Evolutionary conservation across 2,329 filamentous ascomycete species (phyloP).

Genomic region (Aspergillus fructus): DNA sequence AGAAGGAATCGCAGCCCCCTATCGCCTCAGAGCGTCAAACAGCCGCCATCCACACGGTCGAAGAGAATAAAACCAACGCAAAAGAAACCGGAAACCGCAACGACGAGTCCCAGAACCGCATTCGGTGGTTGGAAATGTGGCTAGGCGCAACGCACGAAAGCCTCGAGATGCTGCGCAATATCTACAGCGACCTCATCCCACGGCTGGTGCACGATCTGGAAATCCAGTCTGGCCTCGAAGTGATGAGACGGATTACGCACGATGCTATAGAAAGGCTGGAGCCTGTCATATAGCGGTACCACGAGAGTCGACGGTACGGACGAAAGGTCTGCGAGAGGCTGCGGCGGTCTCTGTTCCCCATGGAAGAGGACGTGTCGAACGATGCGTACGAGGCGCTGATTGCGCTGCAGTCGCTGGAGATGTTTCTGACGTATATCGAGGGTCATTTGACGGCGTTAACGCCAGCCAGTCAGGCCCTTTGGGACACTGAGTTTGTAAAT

Average conservation of each 20-base stretch:
- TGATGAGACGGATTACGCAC: slow-evolving; percentile 27
- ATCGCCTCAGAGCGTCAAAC: slow-evolving; percentile 25
- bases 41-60: slow-evolving; percentile 16
- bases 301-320: slow-evolving; percentile 26
- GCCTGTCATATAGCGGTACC: slow-evolving; percentile 26
- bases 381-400: slow-evolving; percentile 26
- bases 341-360: slow-evolving; percentile 28
- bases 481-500: slow-evolving; percentile 35
- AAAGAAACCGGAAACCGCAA: background rate
- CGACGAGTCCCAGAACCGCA: slow-evolving; percentile 16
- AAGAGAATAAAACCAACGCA: slow-evolving; percentile 1
- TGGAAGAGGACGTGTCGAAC: background rate
- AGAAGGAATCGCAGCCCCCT: slow-evolving; percentile 17
- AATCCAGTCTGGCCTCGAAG: slow-evolving; percentile 28
- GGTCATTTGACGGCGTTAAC: slow-evolving; percentile 28
- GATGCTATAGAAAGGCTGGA: slow-evolving; percentile 21
- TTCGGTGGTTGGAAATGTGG: slow-evolving; percentile 33
- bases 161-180: slow-evolving; percentile 4
- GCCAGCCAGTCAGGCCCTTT: slow-evolving; percentile 33
- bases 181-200: slow-evolving; percentile 9
- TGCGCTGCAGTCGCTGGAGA: slow-evolving; percentile 29
- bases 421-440: slow-evolving; percentile 34
- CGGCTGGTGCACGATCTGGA: slow-evolving; percentile 25
- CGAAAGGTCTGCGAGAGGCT: slow-evolving; percentile 20
- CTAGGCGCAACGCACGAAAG: slow-evolving; percentile 34